phyloP scores from a whole-genome alignment of 495 filamentous ascomycete species.

The Tuber brumale region DNA sequence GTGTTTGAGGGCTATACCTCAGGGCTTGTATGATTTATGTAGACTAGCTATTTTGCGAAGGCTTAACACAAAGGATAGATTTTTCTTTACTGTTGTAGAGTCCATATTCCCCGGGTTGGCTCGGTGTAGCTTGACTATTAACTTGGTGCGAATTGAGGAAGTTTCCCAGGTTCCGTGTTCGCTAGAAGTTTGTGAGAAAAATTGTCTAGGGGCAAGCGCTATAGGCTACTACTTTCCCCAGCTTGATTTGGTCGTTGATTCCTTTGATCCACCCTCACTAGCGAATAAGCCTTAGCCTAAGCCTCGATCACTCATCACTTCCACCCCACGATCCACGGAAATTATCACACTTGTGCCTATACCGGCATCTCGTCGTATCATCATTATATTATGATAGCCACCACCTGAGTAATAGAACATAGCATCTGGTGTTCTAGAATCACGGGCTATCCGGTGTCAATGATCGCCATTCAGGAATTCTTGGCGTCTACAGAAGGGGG shows the following conservation, averaged over 20 bases:
- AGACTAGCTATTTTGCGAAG: background rate
- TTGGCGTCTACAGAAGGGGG: background rate
- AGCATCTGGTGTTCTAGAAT: background rate
- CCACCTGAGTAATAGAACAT: background rate
- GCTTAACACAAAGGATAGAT: background rate
- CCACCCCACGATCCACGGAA: background rate
- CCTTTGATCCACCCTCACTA: background rate
- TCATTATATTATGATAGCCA: background rate
- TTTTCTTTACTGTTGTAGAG: background rate
- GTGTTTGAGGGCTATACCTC: background rate
- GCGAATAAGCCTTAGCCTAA: background rate
- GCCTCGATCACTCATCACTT: background rate
- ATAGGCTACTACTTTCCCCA: background rate
- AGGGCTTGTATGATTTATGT: background rate
- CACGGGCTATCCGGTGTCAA: background rate
- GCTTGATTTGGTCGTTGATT: background rate
- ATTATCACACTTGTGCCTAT: background rate
- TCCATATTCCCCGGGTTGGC: background rate
- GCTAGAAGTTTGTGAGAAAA: background rate
- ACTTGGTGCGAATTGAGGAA: background rate
- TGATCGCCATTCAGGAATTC: background rate
- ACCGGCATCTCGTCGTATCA: background rate
- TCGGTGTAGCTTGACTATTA: background rate
- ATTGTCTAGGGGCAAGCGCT: background rate
- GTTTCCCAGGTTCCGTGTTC: background rate